phyloP scores from a whole-genome alignment of 2,329 filamentous ascomycete species.

The Mariannaea elegans region DNA sequence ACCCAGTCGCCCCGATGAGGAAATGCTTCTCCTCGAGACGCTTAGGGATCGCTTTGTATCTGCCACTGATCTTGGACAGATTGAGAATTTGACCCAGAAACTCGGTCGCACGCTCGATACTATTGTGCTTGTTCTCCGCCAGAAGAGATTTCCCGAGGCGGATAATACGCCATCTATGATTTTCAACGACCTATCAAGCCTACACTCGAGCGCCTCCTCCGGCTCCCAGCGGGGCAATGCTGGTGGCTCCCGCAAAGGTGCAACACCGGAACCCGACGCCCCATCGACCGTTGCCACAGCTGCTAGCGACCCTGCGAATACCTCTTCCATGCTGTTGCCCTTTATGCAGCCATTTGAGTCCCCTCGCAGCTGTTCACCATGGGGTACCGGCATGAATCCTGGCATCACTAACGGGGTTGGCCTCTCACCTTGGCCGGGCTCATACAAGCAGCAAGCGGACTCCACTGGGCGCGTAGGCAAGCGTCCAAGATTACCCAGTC shows the following conservation, averaged over 20 bases:
- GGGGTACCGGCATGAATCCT: conserved; percentile 13
- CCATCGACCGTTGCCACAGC: conserved; percentile 24
- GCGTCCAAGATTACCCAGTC: conserved; percentile 31
- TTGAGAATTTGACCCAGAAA: conserved; percentile 32
- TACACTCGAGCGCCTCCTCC: conserved; percentile 34
- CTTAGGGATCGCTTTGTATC: conserved; percentile 32
- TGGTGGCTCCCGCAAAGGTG: conserved; percentile 33
- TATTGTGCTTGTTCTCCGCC: conserved; percentile 31
- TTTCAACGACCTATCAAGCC: conserved; percentile 37
- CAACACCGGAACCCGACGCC: conserved; percentile 32
- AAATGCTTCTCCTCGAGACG: conserved; percentile 36
- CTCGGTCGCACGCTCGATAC: conserved; percentile 30
- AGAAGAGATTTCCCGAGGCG: conserved; percentile 24
- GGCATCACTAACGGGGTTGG: background rate
- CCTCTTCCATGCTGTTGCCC: conserved; percentile 31
- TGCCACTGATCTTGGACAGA: conserved; percentile 27
- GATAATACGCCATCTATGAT: conserved; percentile 29
- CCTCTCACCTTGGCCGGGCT: conserved; percentile 26
- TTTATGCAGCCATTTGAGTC: conserved; percentile 33
- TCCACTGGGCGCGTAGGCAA: conserved; percentile 24
- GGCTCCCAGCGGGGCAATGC: conserved; percentile 29
- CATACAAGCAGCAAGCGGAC: conserved; percentile 34
- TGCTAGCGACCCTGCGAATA: conserved; percentile 16
- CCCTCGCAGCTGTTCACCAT: conserved; percentile 24
- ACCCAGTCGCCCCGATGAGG: conserved; percentile 31